Evolutionary conservation across 2,329 filamentous ascomycete species (phyloP).

Genomic region (Clonostachys rhizophaga): DNA sequence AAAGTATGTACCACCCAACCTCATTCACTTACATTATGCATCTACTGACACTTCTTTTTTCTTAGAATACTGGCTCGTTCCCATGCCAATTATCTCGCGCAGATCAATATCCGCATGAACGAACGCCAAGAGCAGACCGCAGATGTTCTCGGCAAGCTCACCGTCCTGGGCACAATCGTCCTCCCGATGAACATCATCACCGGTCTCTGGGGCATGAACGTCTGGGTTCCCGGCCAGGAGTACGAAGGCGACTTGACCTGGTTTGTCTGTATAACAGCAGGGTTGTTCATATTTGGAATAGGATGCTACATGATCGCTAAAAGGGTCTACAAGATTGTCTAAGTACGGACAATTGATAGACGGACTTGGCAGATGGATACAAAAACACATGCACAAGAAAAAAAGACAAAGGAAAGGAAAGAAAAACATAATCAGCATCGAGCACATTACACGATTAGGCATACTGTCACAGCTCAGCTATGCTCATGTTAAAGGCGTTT

Average conservation of each 20-base stretch:
- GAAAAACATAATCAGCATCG: too few relatives aligned
- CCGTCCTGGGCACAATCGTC: conserved; percentile 93
- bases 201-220: conserved; percentile 98
- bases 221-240: conserved; percentile 89
- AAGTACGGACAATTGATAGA: conserved; percentile 3
- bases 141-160: conserved; percentile 90
- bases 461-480: too few relatives aligned
- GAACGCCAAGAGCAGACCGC: conserved; percentile 94
- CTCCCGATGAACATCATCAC: conserved; percentile 99
- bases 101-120: conserved; percentile 99
- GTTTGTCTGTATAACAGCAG: conserved; percentile 73
- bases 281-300: conserved; percentile 73
- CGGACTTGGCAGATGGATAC: too few relatives aligned
- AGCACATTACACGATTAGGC: too few relatives aligned
- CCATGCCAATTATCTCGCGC: conserved; percentile 96
- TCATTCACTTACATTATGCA: neutral
- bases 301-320: conserved; percentile 79
- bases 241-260: conserved; percentile 68
- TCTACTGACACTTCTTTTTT: neutral
- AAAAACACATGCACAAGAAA: too few relatives aligned
- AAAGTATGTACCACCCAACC: conserved; percentile 55
- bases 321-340: conserved; percentile 77
- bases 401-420: too few relatives aligned
- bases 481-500: too few relatives aligned
- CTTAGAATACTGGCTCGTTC: conserved; percentile 79